phyloP scores from a whole-genome alignment of 495 filamentous ascomycete genomes.

The Penicillium argentinense region DNA sequence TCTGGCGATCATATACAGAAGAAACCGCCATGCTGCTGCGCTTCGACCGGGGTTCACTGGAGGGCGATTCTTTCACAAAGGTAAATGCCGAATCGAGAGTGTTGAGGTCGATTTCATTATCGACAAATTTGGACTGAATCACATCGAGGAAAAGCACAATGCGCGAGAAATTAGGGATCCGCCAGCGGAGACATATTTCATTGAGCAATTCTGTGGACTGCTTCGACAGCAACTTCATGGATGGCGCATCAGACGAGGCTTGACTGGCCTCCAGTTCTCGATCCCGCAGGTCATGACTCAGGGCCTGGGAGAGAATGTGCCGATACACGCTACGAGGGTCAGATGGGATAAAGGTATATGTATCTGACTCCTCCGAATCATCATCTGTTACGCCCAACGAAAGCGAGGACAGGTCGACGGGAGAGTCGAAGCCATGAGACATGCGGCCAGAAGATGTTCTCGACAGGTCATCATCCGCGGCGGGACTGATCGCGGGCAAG shows the following conservation, averaged over 20 bases:
- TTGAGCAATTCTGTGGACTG: conserved; percentile 79
- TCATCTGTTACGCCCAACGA: conserved; percentile 58
- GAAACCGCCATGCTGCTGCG: conserved; percentile 45
- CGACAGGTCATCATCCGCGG: conserved; percentile 51
- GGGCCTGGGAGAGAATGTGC: conserved; percentile 69
- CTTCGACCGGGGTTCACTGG: conserved; percentile 52
- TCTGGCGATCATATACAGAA: conserved; percentile 54
- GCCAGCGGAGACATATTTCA: conserved; percentile 86
- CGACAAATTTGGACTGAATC: conserved; percentile 76
- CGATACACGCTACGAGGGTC: conserved; percentile 82
- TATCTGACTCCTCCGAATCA: conserved; percentile 48
- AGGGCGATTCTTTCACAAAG: conserved; percentile 68
- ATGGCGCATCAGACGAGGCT: conserved; percentile 50
- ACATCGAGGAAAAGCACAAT: conserved; percentile 84
- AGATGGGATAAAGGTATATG: conserved; percentile 85
- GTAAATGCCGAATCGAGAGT: conserved; percentile 82
- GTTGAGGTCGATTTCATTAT: conserved; percentile 77
- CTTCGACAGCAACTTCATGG: conserved; percentile 72
- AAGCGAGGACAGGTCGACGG: conserved; percentile 72
- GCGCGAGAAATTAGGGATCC: conserved; percentile 80
- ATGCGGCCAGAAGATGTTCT: conserved; percentile 52
- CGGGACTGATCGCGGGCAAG: conserved; percentile 52
- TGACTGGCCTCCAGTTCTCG: conserved; percentile 53
- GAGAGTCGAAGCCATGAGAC: conserved; percentile 73
- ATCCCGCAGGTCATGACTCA: conserved; percentile 67